These are phyloP conservation scores for Pholiota molesta DNA, from an alignment of 768 basidiomycete genomes.

Conservation along the genomic window DNA sequence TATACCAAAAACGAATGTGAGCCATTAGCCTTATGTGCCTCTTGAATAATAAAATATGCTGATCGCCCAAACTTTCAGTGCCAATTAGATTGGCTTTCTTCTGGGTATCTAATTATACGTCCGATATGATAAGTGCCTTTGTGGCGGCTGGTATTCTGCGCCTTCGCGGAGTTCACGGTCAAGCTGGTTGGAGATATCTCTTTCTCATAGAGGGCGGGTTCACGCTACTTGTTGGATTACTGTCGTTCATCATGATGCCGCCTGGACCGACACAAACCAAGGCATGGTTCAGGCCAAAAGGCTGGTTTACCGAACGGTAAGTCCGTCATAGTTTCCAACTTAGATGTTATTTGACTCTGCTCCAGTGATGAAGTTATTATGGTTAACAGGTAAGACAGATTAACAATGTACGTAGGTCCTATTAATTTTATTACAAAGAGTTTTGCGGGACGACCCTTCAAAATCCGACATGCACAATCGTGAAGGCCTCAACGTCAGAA, in stretches of 20 bases:
- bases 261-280: conserved; percentile 68
- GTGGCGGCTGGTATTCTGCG: conserved; percentile 64
- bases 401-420: not conserved
- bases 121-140: conserved; percentile 61
- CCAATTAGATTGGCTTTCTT: conserved; percentile 72
- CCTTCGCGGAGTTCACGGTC: conserved; percentile 53
- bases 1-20: conserved; percentile 60
- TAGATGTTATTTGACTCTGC: not conserved
- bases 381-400: conserved; percentile 48
- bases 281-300: conserved; percentile 58
- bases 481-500: conserved; percentile 53
- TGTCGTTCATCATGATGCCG: conserved; percentile 61
- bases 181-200: conserved; percentile 61
- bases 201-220: conserved; percentile 58
- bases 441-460: conserved; percentile 66
- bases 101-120: conserved; percentile 64
- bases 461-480: conserved; percentile 76
- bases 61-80: conserved; percentile 33
- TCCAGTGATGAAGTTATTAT: conserved; percentile 63
- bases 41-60: not conserved
- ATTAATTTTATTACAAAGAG: conserved; percentile 24
- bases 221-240: conserved; percentile 52
- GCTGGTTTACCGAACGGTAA: conserved; percentile 67
- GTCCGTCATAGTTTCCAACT: conserved; percentile 7
- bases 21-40: conserved; percentile 17